Conservation (phyloP, 2,329 filamentous ascomycete genomes). For the Blumeria hordei region DNA sequence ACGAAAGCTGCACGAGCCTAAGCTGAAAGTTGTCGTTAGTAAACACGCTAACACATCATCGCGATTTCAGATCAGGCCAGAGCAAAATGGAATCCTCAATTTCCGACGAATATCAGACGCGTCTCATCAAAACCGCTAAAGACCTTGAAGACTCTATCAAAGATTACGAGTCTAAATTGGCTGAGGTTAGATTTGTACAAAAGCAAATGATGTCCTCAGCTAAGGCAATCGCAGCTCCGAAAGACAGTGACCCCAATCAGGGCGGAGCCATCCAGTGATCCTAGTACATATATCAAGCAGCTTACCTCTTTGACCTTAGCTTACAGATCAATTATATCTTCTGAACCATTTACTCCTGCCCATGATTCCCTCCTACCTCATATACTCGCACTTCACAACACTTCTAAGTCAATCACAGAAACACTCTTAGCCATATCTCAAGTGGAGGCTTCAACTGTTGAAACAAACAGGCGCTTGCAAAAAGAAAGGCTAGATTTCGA, state of each 20-base stretch:
- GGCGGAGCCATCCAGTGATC: constrained; percentile 12
- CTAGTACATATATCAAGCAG: constrained; percentile 19
- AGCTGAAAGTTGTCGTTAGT: too few species aligned
- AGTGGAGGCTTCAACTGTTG: constrained; percentile 20
- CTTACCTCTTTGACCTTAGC: constrained; percentile 32
- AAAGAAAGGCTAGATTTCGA: constrained; percentile 24
- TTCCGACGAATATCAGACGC: constrained; percentile 12
- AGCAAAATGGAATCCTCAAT: too few species aligned
- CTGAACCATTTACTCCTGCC: constrained; percentile 40
- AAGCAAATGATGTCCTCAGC: neutral
- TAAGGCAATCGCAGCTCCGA: constrained; percentile 11
- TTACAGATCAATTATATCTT: constrained; percentile 36
- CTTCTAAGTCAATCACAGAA: constrained; percentile 37
- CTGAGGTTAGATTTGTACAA: constrained; percentile 17
- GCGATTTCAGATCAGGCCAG: too few species aligned
- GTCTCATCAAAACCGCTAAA: constrained; percentile 40
- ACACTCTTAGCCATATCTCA: constrained; percentile 32
- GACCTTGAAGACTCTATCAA: constrained; percentile 36
- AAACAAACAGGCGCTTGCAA: constrained; percentile 24
- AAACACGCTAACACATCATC: too few species aligned
- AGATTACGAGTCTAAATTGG: constrained; percentile 25
- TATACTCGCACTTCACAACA: constrained; percentile 44
- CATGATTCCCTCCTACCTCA: constrained; percentile 44
- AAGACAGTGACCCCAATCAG: constrained; percentile 8
- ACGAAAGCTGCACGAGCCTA: too few species aligned